Evolutionary conservation across 495 filamentous ascomycete species (phyloP).

Genomic region (Polyplosphaeria fusca): DNA sequence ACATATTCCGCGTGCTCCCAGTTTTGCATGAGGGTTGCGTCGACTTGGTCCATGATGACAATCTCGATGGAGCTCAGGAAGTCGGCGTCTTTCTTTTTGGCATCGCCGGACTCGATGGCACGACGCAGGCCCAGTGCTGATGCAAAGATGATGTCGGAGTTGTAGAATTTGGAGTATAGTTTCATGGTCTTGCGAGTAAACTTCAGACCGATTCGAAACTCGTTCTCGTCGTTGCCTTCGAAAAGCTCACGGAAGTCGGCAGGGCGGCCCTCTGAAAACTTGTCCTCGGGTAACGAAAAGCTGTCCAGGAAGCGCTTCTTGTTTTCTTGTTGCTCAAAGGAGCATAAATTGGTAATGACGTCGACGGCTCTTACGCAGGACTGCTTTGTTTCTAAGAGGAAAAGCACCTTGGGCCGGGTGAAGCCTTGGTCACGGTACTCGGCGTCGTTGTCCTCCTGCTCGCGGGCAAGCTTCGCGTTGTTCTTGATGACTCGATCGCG

Average conservation of each 20-base stretch:
- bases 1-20: slow-evolving; percentile 94
- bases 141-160: slow-evolving; percentile 89
- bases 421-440: slow-evolving; percentile 94
- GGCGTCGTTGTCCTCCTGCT: slow-evolving; percentile 50
- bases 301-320: slow-evolving; percentile 83
- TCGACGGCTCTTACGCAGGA: slow-evolving; percentile 76
- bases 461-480: slow-evolving; percentile 67
- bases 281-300: slow-evolving; percentile 64
- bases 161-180: slow-evolving; percentile 93
- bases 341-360: slow-evolving; percentile 64
- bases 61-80: slow-evolving; percentile 92
- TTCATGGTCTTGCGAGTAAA: slow-evolving; percentile 94
- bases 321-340: slow-evolving; percentile 91
- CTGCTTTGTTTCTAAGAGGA: slow-evolving; percentile 82
- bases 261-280: slow-evolving; percentile 68
- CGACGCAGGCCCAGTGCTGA: slow-evolving; percentile 85
- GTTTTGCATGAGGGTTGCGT: slow-evolving; percentile 94
- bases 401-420: slow-evolving; percentile 86
- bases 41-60: slow-evolving; percentile 84
- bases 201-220: slow-evolving; percentile 89
- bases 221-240: slow-evolving; percentile 90
- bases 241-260: slow-evolving; percentile 90
- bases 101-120: slow-evolving; percentile 73
- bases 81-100: slow-evolving; percentile 73
- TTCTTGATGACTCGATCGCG: slow-evolving; percentile 90